phyloP scores from a whole-genome alignment of 108 stramenopile species.

The Pseudonitzschia delicatissima region DNA sequence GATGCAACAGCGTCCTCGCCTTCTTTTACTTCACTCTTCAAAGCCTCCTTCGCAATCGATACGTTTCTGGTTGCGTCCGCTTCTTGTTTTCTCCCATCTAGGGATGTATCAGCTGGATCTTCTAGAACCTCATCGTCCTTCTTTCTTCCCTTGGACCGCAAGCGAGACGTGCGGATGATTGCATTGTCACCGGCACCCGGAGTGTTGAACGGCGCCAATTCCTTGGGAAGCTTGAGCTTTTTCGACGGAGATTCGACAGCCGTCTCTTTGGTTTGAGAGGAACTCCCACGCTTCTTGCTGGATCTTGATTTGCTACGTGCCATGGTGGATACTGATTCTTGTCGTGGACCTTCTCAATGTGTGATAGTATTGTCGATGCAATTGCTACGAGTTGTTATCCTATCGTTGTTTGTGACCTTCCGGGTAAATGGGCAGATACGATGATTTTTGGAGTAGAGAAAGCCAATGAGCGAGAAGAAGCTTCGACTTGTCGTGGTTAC shows the following conservation, averaged over 20 bases:
- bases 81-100: no score
- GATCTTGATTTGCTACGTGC: slow-evolving; percentile 10
- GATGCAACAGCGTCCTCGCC: not conserved
- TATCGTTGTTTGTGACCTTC: no score
- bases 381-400: no score
- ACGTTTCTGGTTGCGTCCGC: no score
- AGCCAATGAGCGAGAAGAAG: no score
- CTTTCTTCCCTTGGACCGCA: not conserved
- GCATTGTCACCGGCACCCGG: not conserved
- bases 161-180: not conserved
- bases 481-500: no score
- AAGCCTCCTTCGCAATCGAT: no score
- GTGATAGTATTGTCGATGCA: not conserved
- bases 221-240: not conserved
- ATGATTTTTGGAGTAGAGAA: no score
- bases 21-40: not conserved
- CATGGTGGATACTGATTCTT: slow-evolving; percentile 11
- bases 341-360: not conserved
- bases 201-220: not conserved
- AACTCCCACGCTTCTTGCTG: slow-evolving; percentile 16
- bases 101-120: not conserved
- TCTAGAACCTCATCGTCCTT: no score
- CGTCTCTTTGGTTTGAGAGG: not conserved
- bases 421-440: no score
- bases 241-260: no score